phyloP scores from a whole-genome alignment of 495 filamentous ascomycete genomes.

The Penicillium egyptiacum region DNA sequence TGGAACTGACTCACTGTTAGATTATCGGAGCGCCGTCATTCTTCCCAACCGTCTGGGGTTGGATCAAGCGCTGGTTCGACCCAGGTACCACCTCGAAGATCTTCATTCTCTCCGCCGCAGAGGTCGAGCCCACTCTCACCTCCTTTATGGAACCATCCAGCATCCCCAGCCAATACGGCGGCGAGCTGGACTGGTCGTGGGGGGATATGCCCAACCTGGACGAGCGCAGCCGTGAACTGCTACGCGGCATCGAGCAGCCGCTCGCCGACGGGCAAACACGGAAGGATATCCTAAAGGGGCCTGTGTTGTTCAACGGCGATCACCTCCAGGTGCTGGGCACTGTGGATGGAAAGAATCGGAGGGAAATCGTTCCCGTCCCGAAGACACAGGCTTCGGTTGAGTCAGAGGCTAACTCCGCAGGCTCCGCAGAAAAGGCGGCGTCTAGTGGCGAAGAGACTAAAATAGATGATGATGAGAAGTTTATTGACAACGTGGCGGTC shows the following conservation, averaged over 20 bases:
- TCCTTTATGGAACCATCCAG: slow-evolving; percentile 76
- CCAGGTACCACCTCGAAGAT: slow-evolving; percentile 91
- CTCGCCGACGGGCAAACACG: slow-evolving; percentile 31
- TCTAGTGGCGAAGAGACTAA: background rate
- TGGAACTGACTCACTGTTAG: slow-evolving; percentile 35
- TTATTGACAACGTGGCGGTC: slow-evolving; percentile 21
- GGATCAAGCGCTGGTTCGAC: slow-evolving; percentile 96
- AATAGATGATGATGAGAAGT: slow-evolving; percentile 9
- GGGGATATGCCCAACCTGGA: slow-evolving; percentile 71
- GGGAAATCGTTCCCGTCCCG: slow-evolving; percentile 34
- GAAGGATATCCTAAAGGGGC: slow-evolving; percentile 41
- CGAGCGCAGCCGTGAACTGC: slow-evolving; percentile 51
- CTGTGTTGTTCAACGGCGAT: slow-evolving; percentile 43
- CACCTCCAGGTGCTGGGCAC: slow-evolving; percentile 42
- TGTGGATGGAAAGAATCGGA: slow-evolving; percentile 40
- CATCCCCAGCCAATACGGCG: slow-evolving; percentile 83
- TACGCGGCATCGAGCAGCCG: slow-evolving; percentile 39
- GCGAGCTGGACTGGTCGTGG: slow-evolving; percentile 76
- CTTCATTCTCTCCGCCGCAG: slow-evolving; percentile 70
- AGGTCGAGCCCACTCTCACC: slow-evolving; percentile 71
- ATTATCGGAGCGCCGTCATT: slow-evolving; percentile 87
- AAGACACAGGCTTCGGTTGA: slow-evolving; percentile 5
- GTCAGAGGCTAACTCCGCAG: background rate
- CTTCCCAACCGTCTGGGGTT: slow-evolving; percentile 92
- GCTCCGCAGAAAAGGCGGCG: slow-evolving; percentile 3